Evolutionary conservation across 345 rosid genomes (phyloP).

Genomic region (Citrus medica): DNA sequence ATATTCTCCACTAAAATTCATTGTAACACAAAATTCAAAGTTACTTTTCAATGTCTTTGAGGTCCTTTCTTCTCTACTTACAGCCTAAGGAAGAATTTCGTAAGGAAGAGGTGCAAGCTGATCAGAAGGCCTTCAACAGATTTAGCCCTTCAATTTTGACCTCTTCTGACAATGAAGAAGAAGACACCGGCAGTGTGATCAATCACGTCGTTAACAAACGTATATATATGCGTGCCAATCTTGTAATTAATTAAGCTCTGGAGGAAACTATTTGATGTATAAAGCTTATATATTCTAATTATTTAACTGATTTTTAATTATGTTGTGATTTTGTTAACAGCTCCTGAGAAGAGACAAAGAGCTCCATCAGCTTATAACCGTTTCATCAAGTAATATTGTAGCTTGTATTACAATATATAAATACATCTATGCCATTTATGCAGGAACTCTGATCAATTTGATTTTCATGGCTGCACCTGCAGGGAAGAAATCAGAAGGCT

Average conservation of each 20-base stretch:
- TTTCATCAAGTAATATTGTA: slow-evolving; percentile 77
- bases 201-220: slow-evolving; percentile 81
- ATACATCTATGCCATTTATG: too few relatives aligned
- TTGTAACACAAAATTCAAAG: not conserved
- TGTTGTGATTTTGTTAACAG: slow-evolving; percentile 31
- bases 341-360: slow-evolving; percentile 97
- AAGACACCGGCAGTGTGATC: slow-evolving; percentile 35
- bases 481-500: slow-evolving; percentile 97
- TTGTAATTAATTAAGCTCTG: not conserved
- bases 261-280: not conserved
- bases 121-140: slow-evolving; percentile 28
- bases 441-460: not conserved
- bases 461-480: slow-evolving; percentile 15
- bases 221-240: slow-evolving; percentile 24
- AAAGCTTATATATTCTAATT: not conserved
- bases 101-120: slow-evolving; percentile 28
- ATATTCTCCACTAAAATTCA: not conserved
- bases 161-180: slow-evolving; percentile 74
- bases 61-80: not conserved
- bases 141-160: slow-evolving; percentile 42
- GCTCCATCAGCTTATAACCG: slow-evolving; percentile 95
- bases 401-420: not conserved
- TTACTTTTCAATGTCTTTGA: too few relatives aligned
- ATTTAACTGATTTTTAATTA: not conserved
- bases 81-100: slow-evolving; percentile 44